Percentiles rank a stretch among this genome's conserved stretches.
Conservation (phyloP, 1,284 basidiomycete genomes). For the Heterobasidion irregulare region DNA sequence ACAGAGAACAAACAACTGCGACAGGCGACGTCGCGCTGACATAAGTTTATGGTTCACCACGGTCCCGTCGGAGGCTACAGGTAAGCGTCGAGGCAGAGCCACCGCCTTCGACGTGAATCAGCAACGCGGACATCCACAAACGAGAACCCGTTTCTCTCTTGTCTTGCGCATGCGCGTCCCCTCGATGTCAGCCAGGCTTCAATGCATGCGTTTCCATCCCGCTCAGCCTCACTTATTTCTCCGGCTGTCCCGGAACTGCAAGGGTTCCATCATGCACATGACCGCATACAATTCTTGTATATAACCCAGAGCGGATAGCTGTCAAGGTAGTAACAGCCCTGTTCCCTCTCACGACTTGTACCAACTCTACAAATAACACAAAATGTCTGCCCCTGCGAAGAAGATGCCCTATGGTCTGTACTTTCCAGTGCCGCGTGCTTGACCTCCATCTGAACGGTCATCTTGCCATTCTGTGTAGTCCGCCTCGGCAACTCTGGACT, state of each 20-base stretch:
- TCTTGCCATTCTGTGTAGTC: conserved; percentile 15
- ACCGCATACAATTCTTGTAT: not conserved
- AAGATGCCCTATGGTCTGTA: conserved; percentile 4
- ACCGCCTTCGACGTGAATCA: not conserved
- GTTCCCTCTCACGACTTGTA: no score
- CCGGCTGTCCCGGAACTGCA: not conserved
- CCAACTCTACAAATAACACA: not conserved
- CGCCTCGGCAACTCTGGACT: conserved; percentile 30
- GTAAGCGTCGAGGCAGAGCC: not conserved
- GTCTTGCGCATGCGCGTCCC: not conserved
- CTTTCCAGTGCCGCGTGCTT: no score
- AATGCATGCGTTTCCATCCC: not conserved
- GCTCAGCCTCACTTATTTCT: not conserved
- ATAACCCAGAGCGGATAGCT: no score
- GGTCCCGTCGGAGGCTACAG: not conserved
- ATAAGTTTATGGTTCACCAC: not conserved
- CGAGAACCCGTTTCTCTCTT: not conserved
- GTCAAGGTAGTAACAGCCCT: no score
- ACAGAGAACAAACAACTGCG: not conserved
- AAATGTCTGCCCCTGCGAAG: not conserved
- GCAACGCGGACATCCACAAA: not conserved
- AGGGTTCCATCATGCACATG: not conserved
- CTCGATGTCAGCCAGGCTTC: not conserved
- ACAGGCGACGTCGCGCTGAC: not conserved
- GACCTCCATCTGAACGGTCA: no score